These are phyloP conservation scores for Hebeloma cylindrosporum DNA, from an alignment of 768 basidiomycete genomes.

Conservation along the genomic window DNA sequence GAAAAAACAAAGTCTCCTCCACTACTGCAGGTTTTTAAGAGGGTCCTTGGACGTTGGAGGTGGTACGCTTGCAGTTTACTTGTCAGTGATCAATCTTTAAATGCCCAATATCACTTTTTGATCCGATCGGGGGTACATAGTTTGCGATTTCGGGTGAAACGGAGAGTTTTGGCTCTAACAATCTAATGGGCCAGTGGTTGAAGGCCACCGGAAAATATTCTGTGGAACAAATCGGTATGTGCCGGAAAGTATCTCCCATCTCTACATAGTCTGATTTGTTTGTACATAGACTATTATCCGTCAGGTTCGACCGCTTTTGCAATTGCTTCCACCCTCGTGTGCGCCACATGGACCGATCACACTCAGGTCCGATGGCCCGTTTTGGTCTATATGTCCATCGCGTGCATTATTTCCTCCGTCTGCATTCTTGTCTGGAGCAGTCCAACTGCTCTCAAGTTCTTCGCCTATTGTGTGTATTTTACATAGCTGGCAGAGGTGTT, in stretches of 20 bases:
- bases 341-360: constrained; percentile 63
- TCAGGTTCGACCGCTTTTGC: constrained; percentile 65
- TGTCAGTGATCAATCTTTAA: too few species aligned
- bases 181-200: constrained; percentile 73
- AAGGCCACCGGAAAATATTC: constrained; percentile 61
- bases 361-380: constrained; percentile 61
- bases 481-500: background rate
- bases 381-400: constrained; percentile 60
- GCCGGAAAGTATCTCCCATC: background rate
- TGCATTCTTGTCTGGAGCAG: constrained; percentile 62
- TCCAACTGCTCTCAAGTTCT: constrained; percentile 65
- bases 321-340: constrained; percentile 61
- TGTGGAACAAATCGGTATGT: constrained; percentile 57
- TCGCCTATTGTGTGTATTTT: constrained; percentile 61
- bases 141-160: constrained; percentile 68
- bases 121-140: constrained; percentile 28
- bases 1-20: constrained; percentile 42
- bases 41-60: constrained; percentile 59
- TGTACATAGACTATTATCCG: constrained; percentile 44
- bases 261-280: background rate
- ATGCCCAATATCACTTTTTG: too few species aligned
- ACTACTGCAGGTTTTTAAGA: constrained; percentile 45
- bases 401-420: constrained; percentile 51
- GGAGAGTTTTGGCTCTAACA: constrained; percentile 68
- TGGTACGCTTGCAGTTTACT: constrained; percentile 69